Conservation (phyloP, 139 green algal species). For the Chlamydomonas applanata region DNA sequence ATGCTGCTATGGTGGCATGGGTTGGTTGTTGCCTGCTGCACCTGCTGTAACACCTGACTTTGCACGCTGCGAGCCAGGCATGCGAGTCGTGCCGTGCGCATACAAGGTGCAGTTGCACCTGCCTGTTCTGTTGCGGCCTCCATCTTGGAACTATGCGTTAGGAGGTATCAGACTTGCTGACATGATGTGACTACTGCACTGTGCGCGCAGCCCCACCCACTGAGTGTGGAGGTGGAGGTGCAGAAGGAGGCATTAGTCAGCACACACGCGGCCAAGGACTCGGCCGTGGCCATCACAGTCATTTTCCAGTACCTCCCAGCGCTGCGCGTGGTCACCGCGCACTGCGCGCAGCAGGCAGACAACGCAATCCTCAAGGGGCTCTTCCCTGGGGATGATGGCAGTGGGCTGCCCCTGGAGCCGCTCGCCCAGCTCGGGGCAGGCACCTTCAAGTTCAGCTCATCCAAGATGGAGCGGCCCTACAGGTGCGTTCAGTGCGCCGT, state of each 20-base stretch:
- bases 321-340: slow-evolving; percentile 29
- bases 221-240: slow-evolving; percentile 38
- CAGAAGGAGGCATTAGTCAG: slow-evolving; percentile 21
- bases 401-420: slow-evolving; percentile 17
- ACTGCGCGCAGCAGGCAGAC: slow-evolving; percentile 21
- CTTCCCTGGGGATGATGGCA: slow-evolving; percentile 44
- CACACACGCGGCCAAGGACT: neutral
- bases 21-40: too few relatives aligned
- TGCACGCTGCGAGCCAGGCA: too few relatives aligned
- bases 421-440: slow-evolving; percentile 30
- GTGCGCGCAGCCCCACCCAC: slow-evolving; percentile 34
- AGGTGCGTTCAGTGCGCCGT: too few relatives aligned
- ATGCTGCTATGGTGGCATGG: too few relatives aligned
- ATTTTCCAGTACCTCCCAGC: slow-evolving; percentile 36
- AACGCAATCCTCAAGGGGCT: slow-evolving; percentile 35
- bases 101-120: too few relatives aligned
- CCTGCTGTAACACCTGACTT: too few relatives aligned
- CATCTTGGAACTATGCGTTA: too few relatives aligned
- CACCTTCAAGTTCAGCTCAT: slow-evolving; percentile 37
- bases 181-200: too few relatives aligned
- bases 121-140: too few relatives aligned
- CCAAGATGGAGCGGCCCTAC: slow-evolving; percentile 27
- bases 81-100: too few relatives aligned
- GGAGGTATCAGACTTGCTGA: too few relatives aligned
- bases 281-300: neutral